A percentile compares a stretch with the other conserved stretches of the same genome.
Conservation (phyloP, 1,284 basidiomycete species). For the Microbotryomycetes sp. region DNA sequence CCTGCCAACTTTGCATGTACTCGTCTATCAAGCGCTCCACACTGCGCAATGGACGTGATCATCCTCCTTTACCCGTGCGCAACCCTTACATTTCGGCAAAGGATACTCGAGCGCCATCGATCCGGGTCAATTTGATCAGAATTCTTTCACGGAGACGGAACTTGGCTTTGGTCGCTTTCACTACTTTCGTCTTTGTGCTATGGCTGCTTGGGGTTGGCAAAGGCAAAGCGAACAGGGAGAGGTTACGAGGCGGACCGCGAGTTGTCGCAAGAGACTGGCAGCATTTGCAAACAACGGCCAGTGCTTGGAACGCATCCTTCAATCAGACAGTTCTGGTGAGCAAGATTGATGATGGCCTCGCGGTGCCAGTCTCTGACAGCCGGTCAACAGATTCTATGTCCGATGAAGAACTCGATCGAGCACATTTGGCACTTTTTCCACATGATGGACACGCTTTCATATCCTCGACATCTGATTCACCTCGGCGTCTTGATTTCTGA, state of each 20-base stretch:
- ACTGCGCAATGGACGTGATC: neutral
- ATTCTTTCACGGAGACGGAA: neutral
- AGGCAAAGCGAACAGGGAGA: neutral
- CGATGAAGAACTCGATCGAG: slow-evolving; percentile 26
- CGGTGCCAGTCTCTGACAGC: neutral
- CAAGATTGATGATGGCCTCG: neutral
- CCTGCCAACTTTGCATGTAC: too few relatives aligned
- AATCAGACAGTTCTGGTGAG: neutral
- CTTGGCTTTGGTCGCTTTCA: neutral
- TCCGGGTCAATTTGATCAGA: neutral
- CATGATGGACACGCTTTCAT: slow-evolving; percentile 16
- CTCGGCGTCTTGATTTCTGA: slow-evolving; percentile 25
- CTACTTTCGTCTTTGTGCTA: neutral
- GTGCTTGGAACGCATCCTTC: neutral
- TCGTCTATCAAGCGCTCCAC: neutral
- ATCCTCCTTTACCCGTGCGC: neutral
- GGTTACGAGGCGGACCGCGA: neutral
- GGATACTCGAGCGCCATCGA: neutral
- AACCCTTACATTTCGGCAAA: neutral
- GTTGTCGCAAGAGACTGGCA: slow-evolving; percentile 13
- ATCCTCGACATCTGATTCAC: slow-evolving; percentile 19
- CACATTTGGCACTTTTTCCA: slow-evolving; percentile 30
- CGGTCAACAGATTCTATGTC: slow-evolving; percentile 14
- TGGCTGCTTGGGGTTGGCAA: slow-evolving; percentile 1
- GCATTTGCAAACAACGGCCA: neutral